A percentile compares a stretch with the other conserved stretches of the same genome.
Conservation (phyloP, 164 flowering plant genomes). For the Stephania cephalantha region DNA sequence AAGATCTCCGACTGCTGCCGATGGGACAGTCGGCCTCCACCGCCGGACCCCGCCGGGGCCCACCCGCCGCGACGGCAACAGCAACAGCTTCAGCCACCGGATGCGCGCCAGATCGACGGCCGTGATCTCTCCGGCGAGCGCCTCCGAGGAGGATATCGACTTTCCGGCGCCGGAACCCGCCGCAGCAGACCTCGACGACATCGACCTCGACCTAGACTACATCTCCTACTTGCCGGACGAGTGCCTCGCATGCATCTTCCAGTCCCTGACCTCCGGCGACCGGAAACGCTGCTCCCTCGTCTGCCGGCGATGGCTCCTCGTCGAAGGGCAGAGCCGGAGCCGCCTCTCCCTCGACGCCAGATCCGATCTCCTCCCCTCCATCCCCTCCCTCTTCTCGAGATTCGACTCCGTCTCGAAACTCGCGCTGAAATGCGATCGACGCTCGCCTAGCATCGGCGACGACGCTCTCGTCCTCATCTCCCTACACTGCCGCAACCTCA, state of each 20-base stretch:
- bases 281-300: slow-evolving; percentile 63
- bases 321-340: slow-evolving; percentile 67
- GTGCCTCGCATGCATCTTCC: slow-evolving; percentile 60
- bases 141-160: background rate
- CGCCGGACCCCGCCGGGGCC: slow-evolving; percentile 18
- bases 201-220: slow-evolving; percentile 19
- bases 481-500: slow-evolving; percentile 44
- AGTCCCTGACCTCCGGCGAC: slow-evolving; percentile 50
- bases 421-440: slow-evolving; percentile 60
- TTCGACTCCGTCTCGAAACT: slow-evolving; percentile 69
- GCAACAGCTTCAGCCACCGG: slow-evolving; percentile 18
- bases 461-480: slow-evolving; percentile 53
- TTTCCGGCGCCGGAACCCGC: background rate
- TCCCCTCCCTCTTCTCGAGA: slow-evolving; percentile 49
- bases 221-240: slow-evolving; percentile 63
- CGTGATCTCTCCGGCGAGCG: slow-evolving; percentile 22
- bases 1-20: slow-evolving; percentile 9
- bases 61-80: slow-evolving; percentile 24
- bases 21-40: slow-evolving; percentile 61
- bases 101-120: slow-evolving; percentile 24
- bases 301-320: slow-evolving; percentile 53
- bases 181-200: background rate
- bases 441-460: slow-evolving; percentile 48
- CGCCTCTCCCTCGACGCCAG: slow-evolving; percentile 59
- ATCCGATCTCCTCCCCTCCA: slow-evolving; percentile 25